A percentile compares a stretch with the other conserved stretches of the same genome.
These are phyloP conservation scores for Cladorrhinum sp. DNA, from an alignment of 2,329 filamentous ascomycete species.

Conservation along the genomic window DNA sequence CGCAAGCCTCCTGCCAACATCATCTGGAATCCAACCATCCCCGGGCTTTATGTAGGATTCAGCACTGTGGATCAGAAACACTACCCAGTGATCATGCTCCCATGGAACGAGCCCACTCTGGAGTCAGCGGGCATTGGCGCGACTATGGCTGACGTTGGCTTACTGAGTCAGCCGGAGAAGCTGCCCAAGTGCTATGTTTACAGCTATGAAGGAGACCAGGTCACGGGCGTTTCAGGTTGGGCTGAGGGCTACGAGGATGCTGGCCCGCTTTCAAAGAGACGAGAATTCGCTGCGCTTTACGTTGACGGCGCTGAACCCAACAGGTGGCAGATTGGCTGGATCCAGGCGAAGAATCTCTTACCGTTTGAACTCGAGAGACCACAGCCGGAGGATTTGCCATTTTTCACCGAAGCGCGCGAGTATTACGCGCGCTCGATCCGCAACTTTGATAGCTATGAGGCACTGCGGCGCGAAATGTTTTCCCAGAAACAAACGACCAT, in stretches of 20 bases:
- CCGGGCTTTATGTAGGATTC: conserved; percentile 35
- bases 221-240: conserved; percentile 36
- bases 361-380: conserved; percentile 26
- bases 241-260: conserved; percentile 36
- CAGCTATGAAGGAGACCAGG: conserved; percentile 23
- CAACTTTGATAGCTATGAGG: neutral
- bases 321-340: conserved; percentile 24
- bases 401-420: conserved; percentile 18
- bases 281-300: conserved; percentile 41
- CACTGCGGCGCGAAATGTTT: neutral
- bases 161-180: conserved; percentile 27
- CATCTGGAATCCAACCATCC: conserved; percentile 14
- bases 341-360: conserved; percentile 22
- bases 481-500: neutral
- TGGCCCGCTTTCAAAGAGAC: conserved; percentile 31
- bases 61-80: conserved; percentile 29
- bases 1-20: neutral
- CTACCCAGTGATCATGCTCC: conserved; percentile 39
- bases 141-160: conserved; percentile 30
- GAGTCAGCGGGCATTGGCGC: conserved; percentile 29
- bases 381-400: conserved; percentile 15
- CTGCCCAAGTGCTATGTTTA: conserved; percentile 36
- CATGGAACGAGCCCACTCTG: conserved; percentile 32
- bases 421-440: conserved; percentile 13
- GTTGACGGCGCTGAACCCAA: conserved; percentile 33